Conservation (phyloP, 345 rosid genomes). For the Ricinus communis region DNA sequence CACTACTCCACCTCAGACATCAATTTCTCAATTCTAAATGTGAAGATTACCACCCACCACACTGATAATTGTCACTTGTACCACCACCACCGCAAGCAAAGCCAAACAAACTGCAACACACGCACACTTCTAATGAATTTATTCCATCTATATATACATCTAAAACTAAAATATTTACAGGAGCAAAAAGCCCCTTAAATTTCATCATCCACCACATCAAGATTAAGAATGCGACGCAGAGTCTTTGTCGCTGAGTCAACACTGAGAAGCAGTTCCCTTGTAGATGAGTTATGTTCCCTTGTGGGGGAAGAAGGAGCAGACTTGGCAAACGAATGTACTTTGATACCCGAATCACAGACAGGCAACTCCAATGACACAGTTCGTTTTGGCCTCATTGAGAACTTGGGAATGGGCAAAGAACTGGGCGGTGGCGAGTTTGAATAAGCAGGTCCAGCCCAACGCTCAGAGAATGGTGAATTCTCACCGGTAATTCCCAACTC, state of each 20-base stretch:
- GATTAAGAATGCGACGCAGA: conserved; percentile 92
- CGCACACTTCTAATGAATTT: conserved; percentile 41
- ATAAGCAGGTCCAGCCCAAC: conserved; percentile 98
- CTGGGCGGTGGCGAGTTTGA: conserved; percentile 96
- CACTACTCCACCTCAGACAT: conserved; percentile 19
- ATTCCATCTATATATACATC: conserved; percentile 57
- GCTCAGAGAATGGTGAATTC: conserved; percentile 56
- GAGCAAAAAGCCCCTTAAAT: conserved; percentile 39
- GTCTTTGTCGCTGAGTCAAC: conserved; percentile 82
- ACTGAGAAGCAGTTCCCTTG: conserved; percentile 45
- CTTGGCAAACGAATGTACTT: conserved; percentile 50
- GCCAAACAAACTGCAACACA: conserved; percentile 34
- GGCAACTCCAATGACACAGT: conserved; percentile 65
- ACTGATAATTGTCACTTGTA: conserved; percentile 31
- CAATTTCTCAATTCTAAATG: conserved; percentile 18
- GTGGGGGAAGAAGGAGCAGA: conserved; percentile 93
- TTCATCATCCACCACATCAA: conserved; percentile 63
- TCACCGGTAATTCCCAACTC: conserved; percentile 23
- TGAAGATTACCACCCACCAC: conserved; percentile 41
- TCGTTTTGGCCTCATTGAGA: conserved; percentile 63
- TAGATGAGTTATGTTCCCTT: conserved; percentile 41
- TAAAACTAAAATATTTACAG: conserved; percentile 52
- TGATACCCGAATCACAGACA: conserved; percentile 28
- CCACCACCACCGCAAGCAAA: conserved; percentile 23
- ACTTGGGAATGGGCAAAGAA: conserved; percentile 89